Conservation (phyloP, 163 green algal species). For the Trebouxia gelatinosa region DNA sequence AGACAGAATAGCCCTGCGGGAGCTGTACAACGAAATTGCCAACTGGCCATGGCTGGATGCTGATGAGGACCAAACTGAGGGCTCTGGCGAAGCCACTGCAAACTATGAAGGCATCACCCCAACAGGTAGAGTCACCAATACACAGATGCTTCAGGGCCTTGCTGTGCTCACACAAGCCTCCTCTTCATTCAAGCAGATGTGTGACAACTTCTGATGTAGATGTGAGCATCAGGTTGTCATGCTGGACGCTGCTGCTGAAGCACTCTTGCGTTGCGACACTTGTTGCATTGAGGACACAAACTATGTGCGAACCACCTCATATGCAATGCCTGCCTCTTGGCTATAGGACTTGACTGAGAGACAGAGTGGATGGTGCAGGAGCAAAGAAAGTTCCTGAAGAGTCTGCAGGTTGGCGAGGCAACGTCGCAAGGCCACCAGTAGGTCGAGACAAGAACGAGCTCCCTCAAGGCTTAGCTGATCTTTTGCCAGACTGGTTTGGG, state of each 20-base stretch:
- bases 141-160: not conserved
- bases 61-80: slow-evolving; percentile 31
- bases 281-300: slow-evolving; percentile 1
- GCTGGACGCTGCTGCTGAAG: no score
- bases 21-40: slow-evolving; percentile 78
- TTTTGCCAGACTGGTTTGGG: slow-evolving; percentile 82
- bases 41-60: slow-evolving; percentile 78
- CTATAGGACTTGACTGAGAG: not conserved
- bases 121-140: slow-evolving; percentile 33
- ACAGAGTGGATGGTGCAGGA: not conserved
- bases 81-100: not conserved
- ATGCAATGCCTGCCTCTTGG: no score
- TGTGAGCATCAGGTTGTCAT: no score
- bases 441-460: slow-evolving; percentile 66
- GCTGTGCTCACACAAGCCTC: no score
- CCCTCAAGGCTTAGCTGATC: slow-evolving; percentile 66
- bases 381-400: not conserved
- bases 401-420: not conserved
- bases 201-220: no score
- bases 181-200: not conserved
- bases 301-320: no score
- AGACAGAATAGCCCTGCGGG: slow-evolving; percentile 85
- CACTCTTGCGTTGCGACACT: not conserved
- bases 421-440: slow-evolving; percentile 33
- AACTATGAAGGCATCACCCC: slow-evolving; percentile 38